A percentile compares a stretch with the other conserved stretches of the same genome.
Evolutionary conservation across 2,329 filamentous ascomycete genomes (phyloP).

Genomic region (Paraphaeosphaeria sporulosa): DNA sequence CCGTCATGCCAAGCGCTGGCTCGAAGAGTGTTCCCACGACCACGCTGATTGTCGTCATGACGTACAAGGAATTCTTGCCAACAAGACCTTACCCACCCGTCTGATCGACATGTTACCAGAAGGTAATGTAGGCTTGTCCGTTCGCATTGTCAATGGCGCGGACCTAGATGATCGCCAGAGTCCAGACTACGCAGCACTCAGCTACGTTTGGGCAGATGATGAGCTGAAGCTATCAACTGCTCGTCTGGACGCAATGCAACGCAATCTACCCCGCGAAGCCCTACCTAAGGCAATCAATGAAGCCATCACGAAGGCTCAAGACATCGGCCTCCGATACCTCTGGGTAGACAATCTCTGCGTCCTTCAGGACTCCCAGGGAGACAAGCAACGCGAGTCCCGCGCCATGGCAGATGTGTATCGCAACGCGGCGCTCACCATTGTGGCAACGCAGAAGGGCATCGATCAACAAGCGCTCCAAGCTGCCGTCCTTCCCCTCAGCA

Average conservation of each 20-base stretch:
- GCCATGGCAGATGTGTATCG: constrained; percentile 44
- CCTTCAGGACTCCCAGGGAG: constrained; percentile 41
- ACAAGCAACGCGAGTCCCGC: constrained; percentile 40
- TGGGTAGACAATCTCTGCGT: constrained; percentile 47
- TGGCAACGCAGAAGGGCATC: constrained; percentile 13
- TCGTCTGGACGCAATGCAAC: constrained; percentile 23
- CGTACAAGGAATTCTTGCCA: constrained; percentile 2
- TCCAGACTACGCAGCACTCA: constrained; percentile 38
- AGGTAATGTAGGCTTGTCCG: constrained; percentile 17
- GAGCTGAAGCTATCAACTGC: constrained; percentile 31
- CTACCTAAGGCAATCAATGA: constrained; percentile 34
- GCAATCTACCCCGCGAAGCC: constrained; percentile 23
- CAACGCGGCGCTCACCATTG: constrained; percentile 44
- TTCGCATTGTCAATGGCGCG: constrained; percentile 35
- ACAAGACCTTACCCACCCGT: constrained; percentile 38
- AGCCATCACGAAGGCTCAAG: constrained; percentile 36
- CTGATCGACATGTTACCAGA: constrained; percentile 38
- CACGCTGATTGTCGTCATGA: constrained; percentile 36
- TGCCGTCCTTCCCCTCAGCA: constrained; percentile 21
- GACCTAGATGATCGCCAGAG: constrained; percentile 20
- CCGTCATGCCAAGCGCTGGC: constrained; percentile 35
- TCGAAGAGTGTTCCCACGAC: constrained; percentile 35
- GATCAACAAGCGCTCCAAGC: constrained; percentile 20
- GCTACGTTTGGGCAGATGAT: constrained; percentile 34
- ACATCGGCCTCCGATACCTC: constrained; percentile 41